These are phyloP conservation scores for Eucalyptus cloeziana DNA, from an alignment of 345 rosid genomes.

Conservation along the genomic window DNA sequence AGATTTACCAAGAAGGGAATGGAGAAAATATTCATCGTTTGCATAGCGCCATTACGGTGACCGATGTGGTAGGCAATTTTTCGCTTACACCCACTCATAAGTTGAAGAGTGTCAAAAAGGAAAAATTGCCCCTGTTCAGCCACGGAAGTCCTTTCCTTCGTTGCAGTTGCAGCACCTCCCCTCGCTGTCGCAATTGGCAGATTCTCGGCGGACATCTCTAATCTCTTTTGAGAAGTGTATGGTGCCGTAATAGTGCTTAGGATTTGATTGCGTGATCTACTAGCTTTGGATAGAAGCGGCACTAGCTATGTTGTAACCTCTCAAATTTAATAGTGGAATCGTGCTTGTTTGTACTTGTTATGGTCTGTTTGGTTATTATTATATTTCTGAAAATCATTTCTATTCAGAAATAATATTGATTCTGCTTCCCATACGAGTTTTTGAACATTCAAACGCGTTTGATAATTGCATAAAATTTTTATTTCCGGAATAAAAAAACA, in stretches of 20 bases:
- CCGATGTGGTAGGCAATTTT: neutral
- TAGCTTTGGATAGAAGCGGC: no score
- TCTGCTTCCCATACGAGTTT: accelerated
- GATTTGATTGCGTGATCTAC: no score
- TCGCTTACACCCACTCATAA: neutral
- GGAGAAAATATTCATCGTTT: neutral
- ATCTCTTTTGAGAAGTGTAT: no score
- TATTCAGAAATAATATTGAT: no score
- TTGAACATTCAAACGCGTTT: accelerated
- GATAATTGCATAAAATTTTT: accelerated
- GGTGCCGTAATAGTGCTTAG: no score
- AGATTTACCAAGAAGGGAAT: neutral
- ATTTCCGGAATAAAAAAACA: no score
- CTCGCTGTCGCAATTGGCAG: neutral
- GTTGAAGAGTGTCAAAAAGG: neutral
- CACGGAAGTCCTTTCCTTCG: neutral
- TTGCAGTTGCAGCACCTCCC: neutral
- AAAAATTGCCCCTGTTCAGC: neutral
- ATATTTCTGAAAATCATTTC: no score
- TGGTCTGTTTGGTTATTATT: no score
- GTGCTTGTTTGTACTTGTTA: accelerated
- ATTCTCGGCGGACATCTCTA: no score
- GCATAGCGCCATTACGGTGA: neutral
- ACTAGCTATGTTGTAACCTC: no score
- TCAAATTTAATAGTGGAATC: no score